A percentile compares a stretch with the other conserved stretches of the same genome.
These are phyloP conservation scores for Brasilioporus rufonigricans DNA, from an alignment of 768 basidiomycete species.

Conservation along the genomic window DNA sequence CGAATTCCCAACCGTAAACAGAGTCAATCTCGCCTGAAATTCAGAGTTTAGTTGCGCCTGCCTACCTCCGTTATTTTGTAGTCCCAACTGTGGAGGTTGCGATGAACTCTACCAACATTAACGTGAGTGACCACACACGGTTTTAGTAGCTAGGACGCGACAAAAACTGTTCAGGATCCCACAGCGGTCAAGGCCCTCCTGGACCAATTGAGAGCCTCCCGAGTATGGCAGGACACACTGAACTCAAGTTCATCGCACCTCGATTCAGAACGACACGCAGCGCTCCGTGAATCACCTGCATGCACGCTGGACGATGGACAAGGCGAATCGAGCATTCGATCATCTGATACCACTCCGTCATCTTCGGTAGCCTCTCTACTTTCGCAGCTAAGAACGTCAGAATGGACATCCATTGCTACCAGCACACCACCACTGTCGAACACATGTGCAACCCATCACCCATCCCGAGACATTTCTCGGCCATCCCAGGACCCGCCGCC, in stretches of 20 bases:
- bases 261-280: neutral
- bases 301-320: slow-evolving; percentile 3
- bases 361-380: slow-evolving; percentile 58
- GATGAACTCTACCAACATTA: slow-evolving; percentile 51
- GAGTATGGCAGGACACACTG: slow-evolving; percentile 61
- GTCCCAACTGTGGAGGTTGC: neutral
- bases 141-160: neutral
- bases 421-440: slow-evolving; percentile 9
- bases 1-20: too few species aligned
- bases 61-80: neutral
- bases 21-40: too few species aligned
- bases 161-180: slow-evolving; percentile 50
- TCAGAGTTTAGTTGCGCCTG: too few species aligned
- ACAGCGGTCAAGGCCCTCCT: slow-evolving; percentile 66
- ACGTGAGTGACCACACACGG: slow-evolving; percentile 38
- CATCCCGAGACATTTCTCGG: slow-evolving; percentile 11
- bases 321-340: slow-evolving; percentile 1
- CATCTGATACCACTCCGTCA: slow-evolving; percentile 23
- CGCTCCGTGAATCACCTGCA: slow-evolving; percentile 7
- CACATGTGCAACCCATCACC: slow-evolving; percentile 6
- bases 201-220: slow-evolving; percentile 63
- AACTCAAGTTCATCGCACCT: slow-evolving; percentile 9
- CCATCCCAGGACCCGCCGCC: slow-evolving; percentile 15
- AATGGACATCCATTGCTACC: slow-evolving; percentile 13
- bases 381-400: slow-evolving; percentile 52